Base-by-base conservation (phyloP, 2,329 filamentous ascomycete genomes). In the Hymenoscyphus occultus region DNA sequence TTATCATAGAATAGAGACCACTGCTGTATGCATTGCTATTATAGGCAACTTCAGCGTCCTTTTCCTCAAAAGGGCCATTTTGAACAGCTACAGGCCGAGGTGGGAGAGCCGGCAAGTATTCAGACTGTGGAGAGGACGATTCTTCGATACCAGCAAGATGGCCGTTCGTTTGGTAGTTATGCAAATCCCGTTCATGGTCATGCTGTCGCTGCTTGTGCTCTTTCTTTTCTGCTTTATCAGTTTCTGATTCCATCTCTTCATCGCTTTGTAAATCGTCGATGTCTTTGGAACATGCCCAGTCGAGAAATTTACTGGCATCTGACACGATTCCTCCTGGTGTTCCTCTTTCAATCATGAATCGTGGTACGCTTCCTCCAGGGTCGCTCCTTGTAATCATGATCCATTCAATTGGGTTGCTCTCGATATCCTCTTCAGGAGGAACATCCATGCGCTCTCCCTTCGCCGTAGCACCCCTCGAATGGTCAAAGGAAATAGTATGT, bases 331-430 rank as follows among this genome's bases (percentile, higher is more conserved):
- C 86, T 31, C 80, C 81, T 1, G 89, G 88, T 0, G 89, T 91
- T 28, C 86, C 87, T 71, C 88, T 80, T 71, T 91, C 89, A 28
- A 91, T 86, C 83, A 91, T 86, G 77, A 90, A 91, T 35, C 86
- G 81, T 2, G 89, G 89, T 31, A 91, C 89, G 62, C 83, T 89
- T 35, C 89, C 89, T 32, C 89, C 89, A n/a, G 89, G 88, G 72
- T 91, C 88, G 75, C 86, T 89, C 61, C 89, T 78, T 5, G 88
- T 90, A 56, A 91, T 82, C 89, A 91, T 91, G 64, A 90, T 87
- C 89, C 89, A 91, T 74, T 91, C 88, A 1, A 91, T 83, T 0
- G 88, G 86, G 69, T 88, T 89, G 9, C 79, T 76, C 68, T 88
- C 85, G 2, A 80, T 77, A 40, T 84, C 80, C n/a, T 78, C 77